A percentile compares a stretch with the other conserved stretches of the same genome.
Evolutionary conservation across 2,329 filamentous ascomycete genomes (phyloP).

Genomic region (Cyclaneusma minus): DNA sequence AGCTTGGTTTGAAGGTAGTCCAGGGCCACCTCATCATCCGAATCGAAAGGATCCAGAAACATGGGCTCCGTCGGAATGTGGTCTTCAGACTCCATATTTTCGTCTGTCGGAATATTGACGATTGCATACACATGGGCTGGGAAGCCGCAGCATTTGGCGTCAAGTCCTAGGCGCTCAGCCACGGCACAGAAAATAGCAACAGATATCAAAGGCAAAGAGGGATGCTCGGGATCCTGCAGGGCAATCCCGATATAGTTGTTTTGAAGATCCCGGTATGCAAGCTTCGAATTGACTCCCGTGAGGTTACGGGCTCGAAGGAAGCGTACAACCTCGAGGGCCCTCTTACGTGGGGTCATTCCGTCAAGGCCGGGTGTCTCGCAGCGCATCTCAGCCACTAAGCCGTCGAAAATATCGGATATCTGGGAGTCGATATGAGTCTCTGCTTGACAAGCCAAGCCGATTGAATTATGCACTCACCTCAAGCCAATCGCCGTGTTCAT

Average conservation of each 20-base stretch:
- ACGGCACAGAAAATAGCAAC: conserved; percentile 75
- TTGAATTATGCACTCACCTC: no score
- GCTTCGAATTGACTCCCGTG: conserved; percentile 48
- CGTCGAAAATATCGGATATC: conserved; percentile 50
- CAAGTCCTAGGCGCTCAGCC: conserved; percentile 57
- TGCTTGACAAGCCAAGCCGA: neutral
- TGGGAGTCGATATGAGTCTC: conserved; percentile 16
- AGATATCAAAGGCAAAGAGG: conserved; percentile 74
- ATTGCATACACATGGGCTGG: conserved; percentile 77
- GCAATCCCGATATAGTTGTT: conserved; percentile 83
- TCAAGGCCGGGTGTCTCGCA: conserved; percentile 34
- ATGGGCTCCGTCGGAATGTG: conserved; percentile 37
- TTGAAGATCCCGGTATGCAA: conserved; percentile 61
- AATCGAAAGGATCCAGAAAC: conserved; percentile 73
- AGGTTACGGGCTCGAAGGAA: conserved; percentile 58
- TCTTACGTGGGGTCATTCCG: conserved; percentile 43
- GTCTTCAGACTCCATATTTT: conserved; percentile 41
- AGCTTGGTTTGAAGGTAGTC: conserved; percentile 43
- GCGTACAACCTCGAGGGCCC: conserved; percentile 49
- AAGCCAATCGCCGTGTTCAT: conserved; percentile 56
- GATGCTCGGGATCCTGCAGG: conserved; percentile 54
- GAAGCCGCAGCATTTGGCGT: conserved; percentile 65
- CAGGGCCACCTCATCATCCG: conserved; percentile 47
- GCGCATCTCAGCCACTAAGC: conserved; percentile 41
- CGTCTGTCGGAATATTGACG: conserved; percentile 43